phyloP scores from a whole-genome alignment of 768 basidiomycete genomes.

The Kwoniella bestiolae region DNA sequence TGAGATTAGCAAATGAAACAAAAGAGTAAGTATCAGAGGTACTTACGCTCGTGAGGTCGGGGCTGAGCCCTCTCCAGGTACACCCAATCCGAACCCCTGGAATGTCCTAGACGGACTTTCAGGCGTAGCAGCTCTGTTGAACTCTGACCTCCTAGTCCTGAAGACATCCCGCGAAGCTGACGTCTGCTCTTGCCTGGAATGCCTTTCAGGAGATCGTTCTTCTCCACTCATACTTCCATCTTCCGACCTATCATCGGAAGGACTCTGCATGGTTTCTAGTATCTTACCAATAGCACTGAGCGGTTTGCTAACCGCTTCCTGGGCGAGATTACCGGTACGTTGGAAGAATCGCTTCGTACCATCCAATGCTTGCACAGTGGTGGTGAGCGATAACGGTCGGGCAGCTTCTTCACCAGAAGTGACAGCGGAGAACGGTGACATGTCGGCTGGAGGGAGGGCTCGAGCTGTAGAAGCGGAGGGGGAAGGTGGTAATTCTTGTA shows the following conservation, averaged over 20 bases:
- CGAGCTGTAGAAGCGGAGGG: slow-evolving; percentile 69
- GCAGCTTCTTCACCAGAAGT: slow-evolving; percentile 82
- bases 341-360: slow-evolving; percentile 76
- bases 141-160: slow-evolving; percentile 17
- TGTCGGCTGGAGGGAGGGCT: slow-evolving; percentile 49
- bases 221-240: slow-evolving; percentile 17
- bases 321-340: slow-evolving; percentile 73
- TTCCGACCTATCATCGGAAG: slow-evolving; percentile 67
- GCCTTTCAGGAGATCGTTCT: slow-evolving; percentile 2
- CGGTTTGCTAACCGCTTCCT: slow-evolving; percentile 77
- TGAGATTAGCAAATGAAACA: slow-evolving; percentile 25
- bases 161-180: slow-evolving; percentile 22
- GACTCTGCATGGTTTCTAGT: slow-evolving; percentile 79
- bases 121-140: slow-evolving; percentile 17
- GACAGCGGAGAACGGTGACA: slow-evolving; percentile 46
- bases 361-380: slow-evolving; percentile 66
- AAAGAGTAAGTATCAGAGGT: neutral
- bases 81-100: slow-evolving; percentile 15
- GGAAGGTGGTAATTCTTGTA: slow-evolving; percentile 71
- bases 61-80: slow-evolving; percentile 14
- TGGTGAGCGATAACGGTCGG: slow-evolving; percentile 69
- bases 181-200: neutral
- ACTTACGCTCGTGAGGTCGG: slow-evolving; percentile 23
- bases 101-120: slow-evolving; percentile 24
- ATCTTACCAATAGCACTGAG: slow-evolving; percentile 87